phyloP scores from a whole-genome alignment of 257 asterid genomes.

The Mitragyna speciosa region DNA sequence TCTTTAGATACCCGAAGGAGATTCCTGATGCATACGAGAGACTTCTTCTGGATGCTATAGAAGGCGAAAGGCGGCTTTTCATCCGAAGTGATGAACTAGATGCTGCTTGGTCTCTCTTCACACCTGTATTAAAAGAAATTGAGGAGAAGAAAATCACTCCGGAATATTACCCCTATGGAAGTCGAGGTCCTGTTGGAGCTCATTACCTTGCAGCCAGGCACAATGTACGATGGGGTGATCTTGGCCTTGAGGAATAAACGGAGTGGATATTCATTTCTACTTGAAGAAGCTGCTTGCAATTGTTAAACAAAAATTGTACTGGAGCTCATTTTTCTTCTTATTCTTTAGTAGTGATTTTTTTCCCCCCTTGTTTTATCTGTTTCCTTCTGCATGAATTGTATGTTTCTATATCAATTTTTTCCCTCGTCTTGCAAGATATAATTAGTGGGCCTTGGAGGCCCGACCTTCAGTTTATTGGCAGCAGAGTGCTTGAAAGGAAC shows the following conservation, averaged over 20 bases:
- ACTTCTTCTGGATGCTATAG: conserved; percentile 86
- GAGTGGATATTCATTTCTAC: not conserved
- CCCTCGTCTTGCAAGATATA: no score
- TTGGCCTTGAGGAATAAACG: conserved; percentile 58
- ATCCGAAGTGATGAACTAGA: conserved; percentile 90
- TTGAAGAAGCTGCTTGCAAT: not conserved
- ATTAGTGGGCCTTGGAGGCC: not conserved
- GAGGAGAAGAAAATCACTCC: conserved; percentile 70
- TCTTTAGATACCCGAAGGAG: conserved; percentile 75
- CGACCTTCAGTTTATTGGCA: not conserved
- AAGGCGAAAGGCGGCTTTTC: conserved; percentile 95
- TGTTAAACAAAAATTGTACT: not conserved
- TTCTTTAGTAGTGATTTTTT: not conserved
- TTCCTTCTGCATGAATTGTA: not conserved
- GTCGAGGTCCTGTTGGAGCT: conserved; percentile 96
- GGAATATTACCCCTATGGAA: conserved; percentile 86
- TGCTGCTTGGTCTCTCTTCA: conserved; percentile 96
- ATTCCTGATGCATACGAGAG: conserved; percentile 98
- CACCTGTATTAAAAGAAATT: conserved; percentile 78
- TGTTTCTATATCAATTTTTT: not conserved
- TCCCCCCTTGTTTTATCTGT: not conserved
- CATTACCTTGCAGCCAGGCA: conserved; percentile 88
- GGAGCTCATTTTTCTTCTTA: not conserved
- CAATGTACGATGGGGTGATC: conserved; percentile 94
- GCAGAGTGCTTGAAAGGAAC: not conserved